Evolutionary conservation across 345 rosid genomes (phyloP), one percentile per base, ranked within the genome.

Genomic region (Durio zibethinus): DNA sequence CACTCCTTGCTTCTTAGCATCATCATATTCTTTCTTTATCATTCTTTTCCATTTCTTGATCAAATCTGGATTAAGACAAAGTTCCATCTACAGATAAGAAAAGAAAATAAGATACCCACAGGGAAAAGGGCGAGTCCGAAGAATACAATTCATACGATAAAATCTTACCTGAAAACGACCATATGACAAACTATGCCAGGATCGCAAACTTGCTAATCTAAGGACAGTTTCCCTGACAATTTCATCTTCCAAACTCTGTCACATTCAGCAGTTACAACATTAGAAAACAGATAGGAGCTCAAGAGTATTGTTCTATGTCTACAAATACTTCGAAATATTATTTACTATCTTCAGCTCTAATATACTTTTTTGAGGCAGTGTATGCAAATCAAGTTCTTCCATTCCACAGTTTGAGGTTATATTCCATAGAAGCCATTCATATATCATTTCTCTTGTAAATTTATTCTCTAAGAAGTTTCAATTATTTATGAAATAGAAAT

Each of bases 191-290:
- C 97, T 86, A 83, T 90, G 91, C 99, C 98, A 96, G 77, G 93
- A 92, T 43, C 88, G 86, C 68, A 93, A 81, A 83, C 95, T 89
- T 73, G 97, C 98, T 85, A 96, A 80, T 76, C 90, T 88, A 72
- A 96, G 88, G 73, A 88, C 97, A 31, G 86, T 93, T 81, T 90
- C 92, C 57, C 94, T 90, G 65, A 96, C 99, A 80, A 96, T 82
- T 67, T 90, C 97, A 77, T 96, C 99, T 86, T 96, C 99, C 91
- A 96, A 84, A 83, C 99, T 96, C 99, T 96, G 91, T 69, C 59
- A 69, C 61, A 89, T 59, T 50, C 78, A 77, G 8, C 69, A 74
- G 69, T 65, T 50, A 78, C 40, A 61, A 45, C 14, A 54, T 54
- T 65, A 68, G 60, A 60, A 67, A 14, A 62, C 33, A 31, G 48